Conservation (phyloP, 176 grass and related monocot species). For the Ensete ventricosum region DNA sequence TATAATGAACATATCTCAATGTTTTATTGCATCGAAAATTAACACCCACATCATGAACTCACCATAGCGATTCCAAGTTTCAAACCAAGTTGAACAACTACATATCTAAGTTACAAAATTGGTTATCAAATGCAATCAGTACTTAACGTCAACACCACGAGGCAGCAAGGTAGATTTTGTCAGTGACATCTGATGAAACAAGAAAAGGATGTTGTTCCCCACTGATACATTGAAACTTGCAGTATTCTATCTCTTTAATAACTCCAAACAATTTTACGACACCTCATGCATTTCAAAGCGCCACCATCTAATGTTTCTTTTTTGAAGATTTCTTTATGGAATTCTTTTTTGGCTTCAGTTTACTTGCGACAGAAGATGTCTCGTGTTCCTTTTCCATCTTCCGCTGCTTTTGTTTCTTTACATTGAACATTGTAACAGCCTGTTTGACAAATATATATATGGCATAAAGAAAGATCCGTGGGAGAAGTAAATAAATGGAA, state of each 20-base stretch:
- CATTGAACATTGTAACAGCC: slow-evolving; percentile 80
- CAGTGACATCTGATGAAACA: not conserved
- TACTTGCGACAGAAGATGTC: slow-evolving; percentile 26
- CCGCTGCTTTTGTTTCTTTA: slow-evolving; percentile 75
- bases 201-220: not conserved
- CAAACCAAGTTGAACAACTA: not conserved
- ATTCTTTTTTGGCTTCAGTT: slow-evolving; percentile 59
- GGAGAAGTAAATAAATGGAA: too few species aligned
- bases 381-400: slow-evolving; percentile 35
- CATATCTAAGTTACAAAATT: not conserved
- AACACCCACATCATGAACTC: too few species aligned
- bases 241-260: not conserved
- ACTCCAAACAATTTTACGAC: not conserved
- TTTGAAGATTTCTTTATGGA: slow-evolving; percentile 51
- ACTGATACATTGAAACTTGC: not conserved
- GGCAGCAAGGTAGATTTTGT: not conserved
- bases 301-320: slow-evolving; percentile 27
- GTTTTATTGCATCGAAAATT: too few species aligned
- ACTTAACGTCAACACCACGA: not conserved
- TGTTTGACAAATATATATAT: slow-evolving; percentile 10
- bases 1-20: too few species aligned
- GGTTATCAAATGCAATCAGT: not conserved
- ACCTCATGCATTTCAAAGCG: not conserved
- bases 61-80: too few species aligned
- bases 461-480: too few species aligned